phyloP scores from a whole-genome alignment of 192 early-diverging fungal genomes.

The Funneliformis geosporum region DNA sequence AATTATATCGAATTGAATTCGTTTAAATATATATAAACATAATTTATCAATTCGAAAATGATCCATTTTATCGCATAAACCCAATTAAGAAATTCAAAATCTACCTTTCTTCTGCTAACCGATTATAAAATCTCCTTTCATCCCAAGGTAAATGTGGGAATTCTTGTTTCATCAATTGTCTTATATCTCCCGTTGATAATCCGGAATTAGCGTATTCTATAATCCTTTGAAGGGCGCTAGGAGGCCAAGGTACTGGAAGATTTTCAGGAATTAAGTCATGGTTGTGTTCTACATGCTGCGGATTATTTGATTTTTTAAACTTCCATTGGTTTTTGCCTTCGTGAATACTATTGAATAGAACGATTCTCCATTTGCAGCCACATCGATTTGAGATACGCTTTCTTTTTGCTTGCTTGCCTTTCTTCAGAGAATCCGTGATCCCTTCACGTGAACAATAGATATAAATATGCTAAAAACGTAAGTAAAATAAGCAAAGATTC shows the following conservation, averaged over 20 bases:
- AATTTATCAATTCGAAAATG: no score
- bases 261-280: slow-evolving; percentile 54
- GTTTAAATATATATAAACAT: no score
- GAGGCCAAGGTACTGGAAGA: slow-evolving; percentile 56
- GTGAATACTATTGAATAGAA: slow-evolving; percentile 55
- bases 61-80: no score
- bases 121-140: slow-evolving; percentile 61
- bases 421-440: slow-evolving; percentile 53
- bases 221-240: slow-evolving; percentile 51
- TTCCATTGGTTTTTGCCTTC: slow-evolving; percentile 47
- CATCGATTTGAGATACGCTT: slow-evolving; percentile 58
- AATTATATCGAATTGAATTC: background rate
- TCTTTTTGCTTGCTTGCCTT: slow-evolving; percentile 53
- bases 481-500: background rate
- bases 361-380: slow-evolving; percentile 62
- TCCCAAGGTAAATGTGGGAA: slow-evolving; percentile 59
- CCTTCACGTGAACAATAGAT: slow-evolving; percentile 64
- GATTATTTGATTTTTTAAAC: slow-evolving; percentile 59
- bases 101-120: slow-evolving; percentile 49
- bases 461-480: slow-evolving; percentile 52
- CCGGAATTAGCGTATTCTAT: slow-evolving; percentile 51
- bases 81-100: background rate
- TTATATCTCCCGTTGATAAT: slow-evolving; percentile 48
- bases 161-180: slow-evolving; percentile 51
- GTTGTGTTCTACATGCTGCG: slow-evolving; percentile 56